Evolutionary conservation across 768 basidiomycete species (phyloP).

Genomic region (Mycena vitilis): DNA sequence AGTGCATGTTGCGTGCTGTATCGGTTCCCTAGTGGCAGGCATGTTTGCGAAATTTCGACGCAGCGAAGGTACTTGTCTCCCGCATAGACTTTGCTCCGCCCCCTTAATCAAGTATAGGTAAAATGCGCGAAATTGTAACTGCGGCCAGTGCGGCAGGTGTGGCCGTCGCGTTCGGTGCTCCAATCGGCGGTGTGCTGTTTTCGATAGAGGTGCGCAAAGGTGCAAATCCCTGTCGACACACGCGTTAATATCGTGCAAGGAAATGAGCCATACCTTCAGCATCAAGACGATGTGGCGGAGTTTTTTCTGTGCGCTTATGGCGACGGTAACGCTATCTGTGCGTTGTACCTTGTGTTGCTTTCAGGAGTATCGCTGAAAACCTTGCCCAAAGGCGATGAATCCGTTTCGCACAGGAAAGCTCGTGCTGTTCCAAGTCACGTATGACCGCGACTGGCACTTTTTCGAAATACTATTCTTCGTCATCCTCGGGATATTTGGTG

Average conservation of each 20-base stretch:
- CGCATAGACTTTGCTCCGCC: neutral
- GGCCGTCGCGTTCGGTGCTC: slow-evolving; percentile 97
- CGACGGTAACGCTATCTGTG: slow-evolving; percentile 95
- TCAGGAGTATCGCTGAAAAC: slow-evolving; percentile 7
- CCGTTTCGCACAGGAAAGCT: slow-evolving; percentile 98
- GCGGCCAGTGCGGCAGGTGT: slow-evolving; percentile 98
- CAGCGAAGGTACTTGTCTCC: slow-evolving; percentile 78
- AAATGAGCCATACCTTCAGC: slow-evolving; percentile 98
- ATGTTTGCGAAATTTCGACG: slow-evolving; percentile 84
- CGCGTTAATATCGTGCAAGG: slow-evolving; percentile 58
- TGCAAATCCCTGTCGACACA: neutral
- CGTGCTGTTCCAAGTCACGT: slow-evolving; percentile 97
- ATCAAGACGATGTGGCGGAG: slow-evolving; percentile 99
- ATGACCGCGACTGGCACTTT: slow-evolving; percentile 98
- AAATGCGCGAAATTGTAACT: slow-evolving; percentile 91
- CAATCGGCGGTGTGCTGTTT: slow-evolving; percentile 97
- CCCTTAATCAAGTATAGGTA: slow-evolving; percentile 54
- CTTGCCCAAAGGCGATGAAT: slow-evolving; percentile 84
- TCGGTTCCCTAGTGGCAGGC: slow-evolving; percentile 91
- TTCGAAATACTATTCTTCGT: slow-evolving; percentile 98
- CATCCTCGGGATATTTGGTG: slow-evolving; percentile 95
- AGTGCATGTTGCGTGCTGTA: slow-evolving; percentile 96
- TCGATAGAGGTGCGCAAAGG: slow-evolving; percentile 83
- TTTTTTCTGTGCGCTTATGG: slow-evolving; percentile 96
- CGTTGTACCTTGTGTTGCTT: slow-evolving; percentile 48